Evolutionary conservation across 75 land plant species (phyloP).

Genomic region (Adiantum capillusveneris): DNA sequence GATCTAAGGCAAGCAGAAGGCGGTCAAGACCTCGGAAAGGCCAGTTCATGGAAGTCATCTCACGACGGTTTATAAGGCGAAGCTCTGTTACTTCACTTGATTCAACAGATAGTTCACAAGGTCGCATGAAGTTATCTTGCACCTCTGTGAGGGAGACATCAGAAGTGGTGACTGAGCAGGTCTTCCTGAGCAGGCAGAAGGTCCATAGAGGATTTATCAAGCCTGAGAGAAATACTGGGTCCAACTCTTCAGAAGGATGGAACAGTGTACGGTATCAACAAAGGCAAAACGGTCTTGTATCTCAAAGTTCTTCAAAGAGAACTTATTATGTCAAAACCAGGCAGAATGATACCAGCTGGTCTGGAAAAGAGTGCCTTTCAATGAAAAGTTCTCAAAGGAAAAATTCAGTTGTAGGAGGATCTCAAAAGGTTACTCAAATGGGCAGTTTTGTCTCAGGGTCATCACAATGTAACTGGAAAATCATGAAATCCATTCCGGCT

Average conservation of each 20-base stretch:
- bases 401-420: background rate
- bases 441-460: slow-evolving; percentile 2
- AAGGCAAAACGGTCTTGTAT: background rate
- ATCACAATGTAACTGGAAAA: slow-evolving; percentile 3
- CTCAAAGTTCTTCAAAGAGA: background rate
- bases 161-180: background rate
- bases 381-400: slow-evolving; percentile 3
- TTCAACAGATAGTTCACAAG: slow-evolving; percentile 11
- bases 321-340: background rate
- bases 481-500: background rate
- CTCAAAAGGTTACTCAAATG: background rate
- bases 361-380: background rate
- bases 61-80: slow-evolving; percentile 37
- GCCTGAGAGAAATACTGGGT: slow-evolving; percentile 2
- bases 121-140: slow-evolving; percentile 9
- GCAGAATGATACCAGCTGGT: slow-evolving; percentile 1
- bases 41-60: slow-evolving; percentile 22
- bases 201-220: slow-evolving; percentile 7
- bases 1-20: slow-evolving; percentile 50
- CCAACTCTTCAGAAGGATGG: slow-evolving; percentile 15
- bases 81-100: slow-evolving; percentile 11
- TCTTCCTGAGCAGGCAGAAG: slow-evolving; percentile 1
- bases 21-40: slow-evolving; percentile 47
- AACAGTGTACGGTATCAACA: background rate
- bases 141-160: slow-evolving; percentile 7